These are phyloP conservation scores for Boletus tomentosulus DNA, from an alignment of 768 basidiomycete species.

Conservation along the genomic window DNA sequence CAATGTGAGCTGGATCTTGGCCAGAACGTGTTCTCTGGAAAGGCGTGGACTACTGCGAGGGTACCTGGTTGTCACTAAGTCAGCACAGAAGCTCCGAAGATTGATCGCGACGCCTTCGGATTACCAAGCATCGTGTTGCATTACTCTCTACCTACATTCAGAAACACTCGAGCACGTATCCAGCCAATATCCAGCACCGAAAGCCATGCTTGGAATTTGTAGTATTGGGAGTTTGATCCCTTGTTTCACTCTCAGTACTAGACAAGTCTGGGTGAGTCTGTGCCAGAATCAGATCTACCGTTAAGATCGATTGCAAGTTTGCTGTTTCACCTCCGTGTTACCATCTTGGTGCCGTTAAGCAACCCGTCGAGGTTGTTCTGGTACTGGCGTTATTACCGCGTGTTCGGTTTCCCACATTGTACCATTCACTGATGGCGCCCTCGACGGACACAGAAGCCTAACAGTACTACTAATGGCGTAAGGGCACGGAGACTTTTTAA, in stretches of 20 bases:
- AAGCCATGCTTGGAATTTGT: neutral
- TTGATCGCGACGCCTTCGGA: conserved; percentile 20
- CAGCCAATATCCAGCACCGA: neutral
- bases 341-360: conserved; percentile 17
- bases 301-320: conserved; percentile 7
- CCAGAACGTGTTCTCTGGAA: neutral
- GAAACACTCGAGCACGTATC: neutral
- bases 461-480: neutral
- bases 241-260: neutral
- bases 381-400: conserved; percentile 8
- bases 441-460: conserved; percentile 15
- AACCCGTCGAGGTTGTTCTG: conserved; percentile 8
- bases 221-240: neutral
- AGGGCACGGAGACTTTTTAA: conserved; percentile 12
- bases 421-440: conserved; percentile 1
- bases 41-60: conserved; percentile 7
- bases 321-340: conserved; percentile 7
- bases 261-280: neutral
- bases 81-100: conserved; percentile 13
- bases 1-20: neutral
- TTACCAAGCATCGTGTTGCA: conserved; percentile 1
- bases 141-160: neutral
- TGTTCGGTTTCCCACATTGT: conserved; percentile 13
- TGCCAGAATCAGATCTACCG: neutral
- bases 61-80: conserved; percentile 2